Evolutionary conservation across 2,329 filamentous ascomycete species (phyloP), one percentile per base, ranked within the genome.

Genomic region (Hortaea werneckii): DNA sequence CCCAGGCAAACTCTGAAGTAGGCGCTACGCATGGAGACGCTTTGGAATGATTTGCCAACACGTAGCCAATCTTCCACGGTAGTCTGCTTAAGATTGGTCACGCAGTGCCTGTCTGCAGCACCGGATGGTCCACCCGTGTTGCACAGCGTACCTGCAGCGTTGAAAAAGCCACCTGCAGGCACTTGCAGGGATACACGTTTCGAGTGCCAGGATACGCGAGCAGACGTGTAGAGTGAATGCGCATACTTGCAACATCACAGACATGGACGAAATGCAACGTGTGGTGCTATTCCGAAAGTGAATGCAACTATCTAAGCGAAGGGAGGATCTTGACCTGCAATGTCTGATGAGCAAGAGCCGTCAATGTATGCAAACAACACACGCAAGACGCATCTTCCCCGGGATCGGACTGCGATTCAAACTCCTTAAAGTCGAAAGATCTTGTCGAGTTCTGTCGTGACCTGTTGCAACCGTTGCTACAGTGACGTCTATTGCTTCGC

Each of bases 121-220:
- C 32, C 32, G 32, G 32, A 9, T 35, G 9, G 9, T 35, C 32
- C 32, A 35, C 32, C 9, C 32, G 32, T 4, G 32, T 35, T 35
- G n/a, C 32, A 35, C 32, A 20, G 13, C 26, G 35, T 29, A 26
- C 6, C 38, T 47, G 37, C 37, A 41, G 32, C 37, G 8, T 9
- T 35, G 40, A 20, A 20, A 20, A 20, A 20, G 20, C 20, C 20
- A 20, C 20, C 20, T 41, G 48, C 46, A 45, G 10, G 37, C 52
- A 43, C 45, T 50, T 47, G 27, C 43, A 13, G 12, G 46, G 35
- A 12, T 48, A 27, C 40, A 29, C 41, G 39, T 12, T 13, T 12
- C 37, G 20, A 26, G 9, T 40, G 20, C 13, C 3, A 37, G 13
- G 40, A 27, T 11, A 13, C 35, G 29, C 37, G 37, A 35, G 20